Evolutionary conservation across 2,329 filamentous ascomycete genomes (phyloP), one percentile per base, ranked within the genome.

Genomic region (Penicillium italicum): DNA sequence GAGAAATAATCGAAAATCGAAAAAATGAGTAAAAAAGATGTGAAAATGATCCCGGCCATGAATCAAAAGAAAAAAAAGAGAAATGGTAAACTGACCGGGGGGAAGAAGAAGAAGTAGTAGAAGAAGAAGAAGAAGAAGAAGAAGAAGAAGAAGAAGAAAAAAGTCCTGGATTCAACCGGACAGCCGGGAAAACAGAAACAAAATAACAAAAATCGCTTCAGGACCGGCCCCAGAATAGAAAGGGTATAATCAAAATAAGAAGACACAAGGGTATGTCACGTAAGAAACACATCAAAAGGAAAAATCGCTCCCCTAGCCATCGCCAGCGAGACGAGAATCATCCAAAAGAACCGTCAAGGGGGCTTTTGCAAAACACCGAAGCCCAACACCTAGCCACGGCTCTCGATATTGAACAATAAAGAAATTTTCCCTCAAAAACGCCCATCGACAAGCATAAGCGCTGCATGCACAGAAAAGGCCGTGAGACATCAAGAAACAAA

Each of bases 181-280:
- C 50, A 61, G 52, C 60, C 56, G 51, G 57, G 58, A 58, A 50
- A 53, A 51, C 55, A 58, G 61, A 30, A 59, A 49, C 42, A 45
- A 57, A 44, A 60, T 53, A 54, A 50, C 38, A 51, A 60, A 61
- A 69, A 66, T 64, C 64, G 65, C 66, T 65, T 68, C 65, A 72
- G 71, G 71, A 66, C 71, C 71, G 66, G 71, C 71, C 70, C 65
- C 67, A 68, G 64, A 65, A 65, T 58, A 58, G 66, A 70, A 72
- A 67, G 59, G 62, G 62, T 67, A 67, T 45, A 34, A 34, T 66
- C 62, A 63, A 63, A 62, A 66, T 58, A 65, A 58, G 50, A 62
- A 62, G 41, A 63, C 59, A 58, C 53, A 63, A 62, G 56, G 59
- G 59, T 65, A 65, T 61, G 60, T 56, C 62, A 61, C 62, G 62